A percentile compares a stretch with the other conserved stretches of the same genome.
Conservation (phyloP, 768 basidiomycete genomes). For the Termitomyces bulborhizus region DNA sequence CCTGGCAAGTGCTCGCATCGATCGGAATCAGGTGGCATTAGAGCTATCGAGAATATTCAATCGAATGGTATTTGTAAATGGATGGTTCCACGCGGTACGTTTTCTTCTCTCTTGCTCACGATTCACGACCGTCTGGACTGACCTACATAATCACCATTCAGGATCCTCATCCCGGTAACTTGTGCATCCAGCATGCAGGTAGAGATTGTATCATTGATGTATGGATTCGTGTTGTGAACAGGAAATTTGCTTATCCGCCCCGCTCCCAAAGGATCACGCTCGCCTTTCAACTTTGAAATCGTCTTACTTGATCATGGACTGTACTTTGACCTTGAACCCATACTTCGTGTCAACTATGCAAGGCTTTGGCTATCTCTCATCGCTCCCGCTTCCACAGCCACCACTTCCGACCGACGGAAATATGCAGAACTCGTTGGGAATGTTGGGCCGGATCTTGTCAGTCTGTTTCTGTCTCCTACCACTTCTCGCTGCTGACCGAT, state of each 20-base stretch:
- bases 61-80: conserved; percentile 94
- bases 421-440: conserved; percentile 92
- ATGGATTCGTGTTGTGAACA: conserved; percentile 13
- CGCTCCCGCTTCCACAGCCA: conserved; percentile 57
- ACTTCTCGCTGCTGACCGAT: background rate
- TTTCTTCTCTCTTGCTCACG: background rate
- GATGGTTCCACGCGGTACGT: conserved; percentile 80
- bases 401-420: conserved; percentile 64
- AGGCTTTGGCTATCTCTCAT: conserved; percentile 91
- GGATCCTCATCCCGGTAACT: conserved; percentile 84
- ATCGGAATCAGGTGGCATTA: conserved; percentile 89
- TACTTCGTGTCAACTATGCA: conserved; percentile 78
- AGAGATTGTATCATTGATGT: background rate
- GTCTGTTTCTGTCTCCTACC: conserved; percentile 16
- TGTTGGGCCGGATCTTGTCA: conserved; percentile 78
- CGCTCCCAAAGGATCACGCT: conserved; percentile 50
- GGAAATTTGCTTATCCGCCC: conserved; percentile 92
- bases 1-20: conserved; percentile 75
- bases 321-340: conserved; percentile 84
- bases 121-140: background rate
- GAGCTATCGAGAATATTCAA: conserved; percentile 89
- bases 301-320: conserved; percentile 91
- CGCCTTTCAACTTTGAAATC: conserved; percentile 94
- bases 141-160: conserved; percentile 19
- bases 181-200: background rate